Evolutionary conservation across 768 basidiomycete species (phyloP).

Genomic region (Sutorius australiensis): DNA sequence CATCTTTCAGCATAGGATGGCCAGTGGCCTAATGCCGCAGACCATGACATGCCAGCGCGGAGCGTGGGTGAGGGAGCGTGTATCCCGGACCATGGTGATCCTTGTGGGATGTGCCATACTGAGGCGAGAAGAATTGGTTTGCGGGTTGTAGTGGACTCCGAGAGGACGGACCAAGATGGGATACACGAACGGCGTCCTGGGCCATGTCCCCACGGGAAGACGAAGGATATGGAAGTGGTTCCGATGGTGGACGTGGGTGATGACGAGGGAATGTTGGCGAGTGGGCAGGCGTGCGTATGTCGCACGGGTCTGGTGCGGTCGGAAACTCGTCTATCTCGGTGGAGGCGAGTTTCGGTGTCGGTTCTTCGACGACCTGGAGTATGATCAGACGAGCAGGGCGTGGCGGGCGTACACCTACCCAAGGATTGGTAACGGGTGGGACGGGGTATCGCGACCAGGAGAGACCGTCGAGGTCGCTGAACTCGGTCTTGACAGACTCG

Average conservation of each 20-base stretch:
- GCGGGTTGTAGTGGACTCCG: slow-evolving; percentile 25
- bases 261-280: slow-evolving; percentile 1
- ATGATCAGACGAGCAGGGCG: neutral
- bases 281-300: slow-evolving; percentile 8
- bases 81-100: slow-evolving; percentile 12
- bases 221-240: slow-evolving; percentile 25
- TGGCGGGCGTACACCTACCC: slow-evolving; percentile 17
- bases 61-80: neutral
- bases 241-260: neutral
- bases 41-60: slow-evolving; percentile 11
- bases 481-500: slow-evolving; percentile 55
- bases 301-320: slow-evolving; percentile 5
- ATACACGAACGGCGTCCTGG: slow-evolving; percentile 41
- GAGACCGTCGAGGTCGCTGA: slow-evolving; percentile 57
- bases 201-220: slow-evolving; percentile 38
- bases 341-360: slow-evolving; percentile 25
- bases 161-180: slow-evolving; percentile 19
- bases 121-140: slow-evolving; percentile 22
- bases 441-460: slow-evolving; percentile 44
- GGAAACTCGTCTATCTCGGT: slow-evolving; percentile 20
- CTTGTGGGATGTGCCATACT: neutral
- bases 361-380: slow-evolving; percentile 25
- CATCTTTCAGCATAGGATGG: neutral
- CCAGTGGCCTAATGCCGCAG: slow-evolving; percentile 12
- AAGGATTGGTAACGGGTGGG: slow-evolving; percentile 24